Percentiles rank a stretch among this genome's conserved stretches.
phyloP scores from a whole-genome alignment of 2,329 filamentous ascomycete genomes.

The Calycina marina region DNA sequence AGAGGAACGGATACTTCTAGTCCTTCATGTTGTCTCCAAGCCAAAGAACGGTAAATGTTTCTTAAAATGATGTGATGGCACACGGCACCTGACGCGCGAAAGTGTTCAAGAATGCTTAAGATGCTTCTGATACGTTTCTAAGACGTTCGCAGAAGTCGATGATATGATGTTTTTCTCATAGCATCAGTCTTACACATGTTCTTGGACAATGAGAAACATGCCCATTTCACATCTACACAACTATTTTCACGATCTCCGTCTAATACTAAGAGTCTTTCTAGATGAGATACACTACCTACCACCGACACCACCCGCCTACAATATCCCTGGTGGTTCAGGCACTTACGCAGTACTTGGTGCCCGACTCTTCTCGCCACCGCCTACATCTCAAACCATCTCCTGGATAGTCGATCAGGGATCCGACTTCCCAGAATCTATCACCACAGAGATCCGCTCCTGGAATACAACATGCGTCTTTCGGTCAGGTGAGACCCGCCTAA shows the following conservation, averaged over 20 bases:
- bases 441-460: conserved; percentile 55
- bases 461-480: conserved; percentile 53
- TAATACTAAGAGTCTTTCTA: too few species aligned
- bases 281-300: conserved; percentile 84
- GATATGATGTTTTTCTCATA: too few species aligned
- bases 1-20: too few species aligned
- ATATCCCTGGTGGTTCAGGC: conserved; percentile 80
- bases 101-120: too few species aligned
- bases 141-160: too few species aligned
- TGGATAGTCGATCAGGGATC: conserved; percentile 86
- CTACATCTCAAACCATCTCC: conserved; percentile 51
- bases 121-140: too few species aligned
- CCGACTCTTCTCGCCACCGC: conserved; percentile 64
- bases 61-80: too few species aligned
- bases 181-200: too few species aligned
- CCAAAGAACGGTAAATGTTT: too few species aligned
- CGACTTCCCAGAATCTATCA: conserved; percentile 64
- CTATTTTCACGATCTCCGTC: conserved; percentile 1
- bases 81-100: too few species aligned
- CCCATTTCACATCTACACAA: neutral
- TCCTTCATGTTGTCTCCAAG: too few species aligned
- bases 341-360: conserved; percentile 80
- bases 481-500: conserved; percentile 50
- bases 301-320: conserved; percentile 49
- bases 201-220: neutral